Evolutionary conservation across 2,329 filamentous ascomycete genomes (phyloP), one percentile per base, ranked within the genome.

Genomic region (Sporothrix humicola): DNA sequence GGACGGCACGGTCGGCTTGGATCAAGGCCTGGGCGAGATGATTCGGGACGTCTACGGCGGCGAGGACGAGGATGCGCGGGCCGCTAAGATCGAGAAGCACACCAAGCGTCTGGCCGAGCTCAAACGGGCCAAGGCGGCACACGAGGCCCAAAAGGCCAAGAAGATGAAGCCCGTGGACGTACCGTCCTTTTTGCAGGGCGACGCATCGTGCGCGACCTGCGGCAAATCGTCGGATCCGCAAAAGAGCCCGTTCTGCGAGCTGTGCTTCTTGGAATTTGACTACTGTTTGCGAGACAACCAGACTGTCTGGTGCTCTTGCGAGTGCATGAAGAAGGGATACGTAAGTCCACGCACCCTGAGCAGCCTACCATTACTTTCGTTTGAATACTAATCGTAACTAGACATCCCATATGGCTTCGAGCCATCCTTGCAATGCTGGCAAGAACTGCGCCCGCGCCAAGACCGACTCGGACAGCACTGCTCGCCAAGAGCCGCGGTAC

Each of bases 81-180:
- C 77, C 7, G 78, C 80, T 71, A 76, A 78, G 69, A 75, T 74
- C 7, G 77, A 79, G 9, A 79, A 78, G 72, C 78, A 80, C 48
- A 77, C 75, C 46, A 75, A 77, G 73, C 77, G 80, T 54, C 77
- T 82, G 31, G 87, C 90, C 52, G 80, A 87, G 73, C 81, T 91
- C 78, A 90, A 89, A 84, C 92, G 90, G 89, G 86, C 88, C 26
- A 84, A 84, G 61, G 79, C 85, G 2, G 79, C 89, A 6, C 84
- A 88, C 1, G 82, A 85, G 20, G 79, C 82, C 0, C 80, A 81
- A 48, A 81, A 83, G 37, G 81, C 90, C 73, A 82, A 83, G 73
- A 85, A 84, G 74, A 68, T 74, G 61, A 75, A 75, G 71, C 71
- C 74, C 7, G 58, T 66, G 20, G 72, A 76, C 31, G 65, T 76